Percentiles rank a stretch among this genome's conserved stretches.
Evolutionary conservation across 1,284 basidiomycete genomes (phyloP).

Genomic region (Clitocybe nebularis): DNA sequence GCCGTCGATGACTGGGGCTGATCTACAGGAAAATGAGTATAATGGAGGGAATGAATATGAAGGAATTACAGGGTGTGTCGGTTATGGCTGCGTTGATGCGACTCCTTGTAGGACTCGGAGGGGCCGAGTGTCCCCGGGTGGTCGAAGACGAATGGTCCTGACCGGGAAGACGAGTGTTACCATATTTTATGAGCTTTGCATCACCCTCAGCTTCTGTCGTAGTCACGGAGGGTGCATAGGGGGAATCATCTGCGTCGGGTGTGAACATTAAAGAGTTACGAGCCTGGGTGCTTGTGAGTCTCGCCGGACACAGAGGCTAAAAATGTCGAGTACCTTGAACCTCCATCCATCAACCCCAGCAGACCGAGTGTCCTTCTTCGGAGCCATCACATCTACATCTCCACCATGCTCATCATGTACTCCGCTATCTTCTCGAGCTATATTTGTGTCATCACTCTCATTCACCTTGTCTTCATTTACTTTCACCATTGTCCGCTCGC

Average conservation of each 20-base stretch:
- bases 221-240: constrained; percentile 41
- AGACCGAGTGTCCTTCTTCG: constrained; percentile 63
- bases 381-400: constrained; percentile 67
- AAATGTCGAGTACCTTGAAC: constrained; percentile 64
- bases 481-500: constrained; percentile 24
- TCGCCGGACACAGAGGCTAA: background rate
- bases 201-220: constrained; percentile 38
- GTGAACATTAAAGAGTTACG: constrained; percentile 92
- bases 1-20: constrained; percentile 55
- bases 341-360: constrained; percentile 81
- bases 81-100: constrained; percentile 85
- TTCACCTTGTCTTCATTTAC: constrained; percentile 28
- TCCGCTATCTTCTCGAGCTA: constrained; percentile 26
- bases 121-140: constrained; percentile 49
- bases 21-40: constrained; percentile 36
- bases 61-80: constrained; percentile 66
- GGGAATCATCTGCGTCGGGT: constrained; percentile 85
- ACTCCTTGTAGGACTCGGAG: constrained; percentile 84
- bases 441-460: constrained; percentile 28
- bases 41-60: constrained; percentile 6
- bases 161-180: constrained; percentile 75
- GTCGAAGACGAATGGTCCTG: constrained; percentile 47
- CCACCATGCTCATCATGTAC: constrained; percentile 27
- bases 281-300: constrained; percentile 44
- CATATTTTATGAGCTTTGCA: constrained; percentile 69